These are phyloP conservation scores for Aspergillus brunneoviolaceus DNA, from an alignment of 2,329 filamentous ascomycete species.

Conservation along the genomic window DNA sequence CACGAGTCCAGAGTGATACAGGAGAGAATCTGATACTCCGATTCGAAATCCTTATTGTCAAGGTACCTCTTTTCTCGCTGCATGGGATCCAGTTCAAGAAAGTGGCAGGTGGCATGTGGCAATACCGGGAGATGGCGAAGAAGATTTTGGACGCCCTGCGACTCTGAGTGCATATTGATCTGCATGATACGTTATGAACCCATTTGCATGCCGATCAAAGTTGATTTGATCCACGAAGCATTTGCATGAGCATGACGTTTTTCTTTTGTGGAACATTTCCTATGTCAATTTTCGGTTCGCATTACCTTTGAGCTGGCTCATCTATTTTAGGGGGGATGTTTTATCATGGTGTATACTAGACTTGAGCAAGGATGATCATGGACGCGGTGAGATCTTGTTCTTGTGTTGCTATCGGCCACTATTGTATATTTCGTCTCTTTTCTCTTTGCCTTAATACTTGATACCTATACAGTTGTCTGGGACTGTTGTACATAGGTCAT, in stretches of 20 bases:
- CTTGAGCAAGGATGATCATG: constrained; percentile 18
- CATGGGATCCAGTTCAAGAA: constrained; percentile 99
- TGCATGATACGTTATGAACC: constrained; percentile 15
- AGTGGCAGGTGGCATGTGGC: constrained; percentile 92
- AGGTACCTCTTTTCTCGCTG: constrained; percentile 86
- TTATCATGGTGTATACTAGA: constrained; percentile 33
- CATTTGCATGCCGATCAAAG: constrained; percentile 10
- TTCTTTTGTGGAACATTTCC: constrained; percentile 21
- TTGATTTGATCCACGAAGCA: constrained; percentile 26
- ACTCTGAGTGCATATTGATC: constrained; percentile 53
- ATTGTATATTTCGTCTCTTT: constrained; percentile 16
- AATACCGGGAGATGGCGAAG: constrained; percentile 98
- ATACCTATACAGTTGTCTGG: background rate
- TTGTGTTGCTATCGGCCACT: constrained; percentile 11
- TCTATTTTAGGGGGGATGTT: constrained; percentile 16
- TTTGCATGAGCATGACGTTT: constrained; percentile 28
- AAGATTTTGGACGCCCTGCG: constrained; percentile 85
- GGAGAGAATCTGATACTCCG: constrained; percentile 79
- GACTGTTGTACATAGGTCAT: background rate
- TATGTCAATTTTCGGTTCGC: constrained; percentile 20
- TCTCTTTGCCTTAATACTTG: constrained; percentile 1
- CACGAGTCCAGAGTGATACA: constrained; percentile 85
- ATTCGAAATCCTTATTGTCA: constrained; percentile 97
- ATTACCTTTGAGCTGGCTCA: constrained; percentile 23
- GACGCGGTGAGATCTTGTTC: constrained; percentile 9